A percentile compares a stretch with the other conserved stretches of the same genome.
phyloP scores from a whole-genome alignment of 1,284 basidiomycete genomes.

The Trametes versicolor region DNA sequence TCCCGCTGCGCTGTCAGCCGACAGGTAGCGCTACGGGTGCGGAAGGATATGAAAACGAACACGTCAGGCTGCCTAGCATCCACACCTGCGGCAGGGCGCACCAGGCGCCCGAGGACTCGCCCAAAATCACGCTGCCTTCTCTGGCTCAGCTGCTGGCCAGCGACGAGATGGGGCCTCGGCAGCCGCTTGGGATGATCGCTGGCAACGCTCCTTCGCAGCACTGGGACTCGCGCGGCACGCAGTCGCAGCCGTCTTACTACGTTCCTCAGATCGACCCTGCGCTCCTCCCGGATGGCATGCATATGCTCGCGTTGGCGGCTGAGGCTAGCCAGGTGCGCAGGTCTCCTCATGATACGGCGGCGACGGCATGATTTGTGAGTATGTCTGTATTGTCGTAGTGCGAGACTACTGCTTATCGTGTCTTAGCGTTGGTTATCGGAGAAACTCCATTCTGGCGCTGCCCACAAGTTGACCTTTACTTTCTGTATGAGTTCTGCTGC shows the following conservation, averaged over 20 bases:
- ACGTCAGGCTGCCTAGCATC: constrained; percentile 25
- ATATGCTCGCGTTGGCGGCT: constrained; percentile 27
- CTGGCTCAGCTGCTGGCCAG: constrained; percentile 22
- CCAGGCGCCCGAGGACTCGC: not conserved
- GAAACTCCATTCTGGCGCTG: not conserved
- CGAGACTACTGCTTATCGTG: not conserved
- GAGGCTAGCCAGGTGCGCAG: constrained; percentile 11
- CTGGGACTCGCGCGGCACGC: not conserved
- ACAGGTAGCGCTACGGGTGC: not conserved
- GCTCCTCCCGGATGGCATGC: constrained; percentile 25
- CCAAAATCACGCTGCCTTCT: constrained; percentile 28
- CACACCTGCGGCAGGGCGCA: constrained; percentile 9
- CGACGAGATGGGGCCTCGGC: constrained; percentile 6
- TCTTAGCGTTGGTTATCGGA: not conserved
- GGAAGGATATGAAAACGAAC: not conserved
- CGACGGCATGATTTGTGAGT: not conserved
- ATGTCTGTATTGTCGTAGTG: too few relatives aligned
- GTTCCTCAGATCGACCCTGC: constrained; percentile 27
- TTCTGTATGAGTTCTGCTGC: not conserved
- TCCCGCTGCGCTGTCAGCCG: not conserved
- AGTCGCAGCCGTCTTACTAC: not conserved
- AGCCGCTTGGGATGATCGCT: constrained; percentile 19
- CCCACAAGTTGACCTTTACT: not conserved
- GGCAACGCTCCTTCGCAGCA: constrained; percentile 5
- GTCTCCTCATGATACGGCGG: not conserved